Percentiles rank a stretch among this genome's conserved stretches.
Evolutionary conservation across 2,329 filamentous ascomycete species (phyloP).

Genomic region (Knufia fluminis): DNA sequence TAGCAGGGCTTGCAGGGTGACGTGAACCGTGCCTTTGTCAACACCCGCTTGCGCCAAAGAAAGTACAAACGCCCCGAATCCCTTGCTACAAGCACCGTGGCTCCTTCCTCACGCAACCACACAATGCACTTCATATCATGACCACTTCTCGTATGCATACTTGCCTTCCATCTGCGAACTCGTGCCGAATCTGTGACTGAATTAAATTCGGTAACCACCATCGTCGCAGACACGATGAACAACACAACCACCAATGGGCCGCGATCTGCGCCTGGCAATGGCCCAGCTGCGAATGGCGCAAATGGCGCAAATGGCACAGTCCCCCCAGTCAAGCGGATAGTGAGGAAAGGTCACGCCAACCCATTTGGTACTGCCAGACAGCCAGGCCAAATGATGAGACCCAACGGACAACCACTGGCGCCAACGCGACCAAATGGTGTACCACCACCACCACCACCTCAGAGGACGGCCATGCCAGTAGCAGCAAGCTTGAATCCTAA

Average conservation of each 20-base stretch:
- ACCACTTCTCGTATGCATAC: not conserved
- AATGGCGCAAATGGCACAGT: slow-evolving; percentile 9
- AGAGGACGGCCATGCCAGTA: slow-evolving; percentile 10
- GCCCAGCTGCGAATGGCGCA: slow-evolving; percentile 10
- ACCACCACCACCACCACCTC: slow-evolving; percentile 6
- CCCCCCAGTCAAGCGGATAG: slow-evolving; percentile 13
- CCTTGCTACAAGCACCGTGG: too few relatives aligned
- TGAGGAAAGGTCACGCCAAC: slow-evolving; percentile 18
- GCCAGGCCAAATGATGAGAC: slow-evolving; percentile 8
- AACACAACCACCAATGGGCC: slow-evolving; percentile 13
- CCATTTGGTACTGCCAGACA: slow-evolving; percentile 15
- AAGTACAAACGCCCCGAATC: too few relatives aligned
- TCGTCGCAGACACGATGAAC: slow-evolving; percentile 13
- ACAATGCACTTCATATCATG: not conserved
- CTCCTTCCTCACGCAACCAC: not conserved
- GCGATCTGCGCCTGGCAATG: slow-evolving; percentile 11
- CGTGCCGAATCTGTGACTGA: not conserved
- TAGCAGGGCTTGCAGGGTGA: too few relatives aligned
- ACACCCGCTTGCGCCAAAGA: too few relatives aligned
- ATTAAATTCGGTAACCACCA: not conserved
- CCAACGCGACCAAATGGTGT: slow-evolving; percentile 14
- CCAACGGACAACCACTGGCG: slow-evolving; percentile 17
- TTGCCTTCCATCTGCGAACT: not conserved
- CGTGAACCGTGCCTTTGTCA: too few relatives aligned
- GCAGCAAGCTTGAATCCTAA: slow-evolving; percentile 11